Conservation (phyloP, 176 grass and related monocot species). For the Oryza glaberrima region DNA sequence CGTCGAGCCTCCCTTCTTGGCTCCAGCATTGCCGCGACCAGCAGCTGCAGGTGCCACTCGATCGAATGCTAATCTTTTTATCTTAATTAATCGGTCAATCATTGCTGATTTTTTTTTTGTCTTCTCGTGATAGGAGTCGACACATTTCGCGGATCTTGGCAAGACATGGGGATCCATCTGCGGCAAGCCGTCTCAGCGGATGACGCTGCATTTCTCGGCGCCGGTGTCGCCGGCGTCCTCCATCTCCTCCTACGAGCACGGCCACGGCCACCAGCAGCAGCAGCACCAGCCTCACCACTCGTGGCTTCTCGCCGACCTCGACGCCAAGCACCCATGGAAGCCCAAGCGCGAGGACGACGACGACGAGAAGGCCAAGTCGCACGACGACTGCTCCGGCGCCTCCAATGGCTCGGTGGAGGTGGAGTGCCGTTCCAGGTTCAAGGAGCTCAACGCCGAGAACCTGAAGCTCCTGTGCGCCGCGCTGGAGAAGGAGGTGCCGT, state of each 20-base stretch:
- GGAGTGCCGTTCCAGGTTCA: slow-evolving; percentile 73
- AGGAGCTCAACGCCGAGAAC: slow-evolving; percentile 92
- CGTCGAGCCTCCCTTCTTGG: slow-evolving; percentile 77
- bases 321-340: slow-evolving; percentile 57
- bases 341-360: slow-evolving; percentile 38
- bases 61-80: slow-evolving; percentile 8
- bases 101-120: not conserved
- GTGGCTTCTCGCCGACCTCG: slow-evolving; percentile 43
- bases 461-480: slow-evolving; percentile 79
- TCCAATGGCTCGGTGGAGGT: slow-evolving; percentile 68
- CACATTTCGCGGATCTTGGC: slow-evolving; percentile 56
- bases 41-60: slow-evolving; percentile 46
- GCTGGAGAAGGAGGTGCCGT: slow-evolving; percentile 81
- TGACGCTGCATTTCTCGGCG: slow-evolving; percentile 56
- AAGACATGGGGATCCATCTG: slow-evolving; percentile 64
- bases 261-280: not conserved
- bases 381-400: slow-evolving; percentile 41
- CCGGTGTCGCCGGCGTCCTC: slow-evolving; percentile 59
- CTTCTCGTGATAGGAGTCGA: slow-evolving; percentile 33
- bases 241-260: slow-evolving; percentile 59
- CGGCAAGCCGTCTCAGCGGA: slow-evolving; percentile 46
- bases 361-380: slow-evolving; percentile 17
- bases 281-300: slow-evolving; percentile 42
- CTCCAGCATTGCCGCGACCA: slow-evolving; percentile 73
- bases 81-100: not conserved